A percentile compares a stretch with the other conserved stretches of the same genome.
Evolutionary conservation across 495 filamentous ascomycete genomes (phyloP).

Genomic region (Hypomontagnella submonticulosa): DNA sequence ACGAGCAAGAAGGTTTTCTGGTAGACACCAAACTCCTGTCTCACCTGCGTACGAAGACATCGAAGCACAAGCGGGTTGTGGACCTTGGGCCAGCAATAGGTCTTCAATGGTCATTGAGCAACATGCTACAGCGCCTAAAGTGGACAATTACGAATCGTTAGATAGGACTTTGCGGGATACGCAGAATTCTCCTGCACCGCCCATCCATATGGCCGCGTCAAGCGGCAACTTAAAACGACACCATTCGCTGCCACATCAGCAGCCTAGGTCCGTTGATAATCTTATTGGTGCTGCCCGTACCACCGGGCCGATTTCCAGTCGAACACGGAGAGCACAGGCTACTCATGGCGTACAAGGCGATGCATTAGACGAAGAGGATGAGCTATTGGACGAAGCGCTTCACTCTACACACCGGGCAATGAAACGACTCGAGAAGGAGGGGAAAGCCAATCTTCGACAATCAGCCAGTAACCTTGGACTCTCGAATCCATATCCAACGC

Average conservation of each 20-base stretch:
- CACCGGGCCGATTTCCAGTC: slow-evolving; percentile 76
- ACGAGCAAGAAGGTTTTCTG: slow-evolving; percentile 90
- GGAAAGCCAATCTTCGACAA: slow-evolving; percentile 63
- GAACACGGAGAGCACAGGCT: slow-evolving; percentile 84
- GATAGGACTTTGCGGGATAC: slow-evolving; percentile 83
- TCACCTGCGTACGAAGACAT: slow-evolving; percentile 77
- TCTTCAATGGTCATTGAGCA: slow-evolving; percentile 85
- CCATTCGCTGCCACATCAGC: slow-evolving; percentile 79
- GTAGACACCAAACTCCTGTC: slow-evolving; percentile 80
- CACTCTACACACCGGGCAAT: slow-evolving; percentile 61
- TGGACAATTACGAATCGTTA: slow-evolving; percentile 73
- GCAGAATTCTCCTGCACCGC: slow-evolving; percentile 67
- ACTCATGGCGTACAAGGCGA: slow-evolving; percentile 85
- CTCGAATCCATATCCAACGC: slow-evolving; percentile 90
- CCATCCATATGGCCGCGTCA: slow-evolving; percentile 63
- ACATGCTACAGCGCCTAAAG: slow-evolving; percentile 64
- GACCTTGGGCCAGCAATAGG: slow-evolving; percentile 84
- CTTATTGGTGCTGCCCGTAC: slow-evolving; percentile 63
- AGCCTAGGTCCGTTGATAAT: slow-evolving; percentile 73
- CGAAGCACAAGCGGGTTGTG: slow-evolving; percentile 90
- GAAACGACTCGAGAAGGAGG: slow-evolving; percentile 62
- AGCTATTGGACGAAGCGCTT: slow-evolving; percentile 86
- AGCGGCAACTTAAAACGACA: slow-evolving; percentile 69
- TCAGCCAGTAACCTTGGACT: slow-evolving; percentile 67
- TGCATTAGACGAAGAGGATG: slow-evolving; percentile 95